These are phyloP conservation scores for Teunomyces stri DNA, from an alignment of 805 yeast genomes.

Conservation along the genomic window DNA sequence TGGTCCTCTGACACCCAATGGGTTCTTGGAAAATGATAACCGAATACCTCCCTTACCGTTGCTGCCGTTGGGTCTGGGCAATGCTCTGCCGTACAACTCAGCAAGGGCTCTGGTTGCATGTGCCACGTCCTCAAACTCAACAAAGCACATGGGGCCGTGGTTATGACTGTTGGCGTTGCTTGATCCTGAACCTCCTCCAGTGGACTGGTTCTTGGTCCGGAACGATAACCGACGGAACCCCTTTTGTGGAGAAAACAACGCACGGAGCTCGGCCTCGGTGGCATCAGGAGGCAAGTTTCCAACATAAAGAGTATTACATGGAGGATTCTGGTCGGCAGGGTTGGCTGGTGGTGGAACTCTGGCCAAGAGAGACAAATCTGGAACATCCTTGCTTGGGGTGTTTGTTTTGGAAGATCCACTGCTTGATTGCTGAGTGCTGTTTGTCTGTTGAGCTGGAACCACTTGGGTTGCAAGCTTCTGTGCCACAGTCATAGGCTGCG, in stretches of 20 bases:
- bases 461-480: conserved; percentile 4
- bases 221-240: conserved; percentile 93
- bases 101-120: conserved; percentile 93
- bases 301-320: conserved; percentile 94
- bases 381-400: conserved; percentile 31
- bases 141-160: conserved; percentile 99
- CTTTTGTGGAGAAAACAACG: conserved; percentile 80
- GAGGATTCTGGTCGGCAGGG: conserved; percentile 99
- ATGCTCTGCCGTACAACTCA: conserved; percentile 87
- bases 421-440: not conserved
- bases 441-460: not conserved
- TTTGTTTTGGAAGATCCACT: conserved; percentile 4
- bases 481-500: conserved; percentile 13
- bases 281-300: conserved; percentile 98
- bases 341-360: conserved; percentile 90
- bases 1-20: conserved; percentile 90
- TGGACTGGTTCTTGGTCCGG: conserved; percentile 62
- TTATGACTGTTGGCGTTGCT: conserved; percentile 29
- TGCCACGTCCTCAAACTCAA: conserved; percentile 94
- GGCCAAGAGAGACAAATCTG: conserved; percentile 70
- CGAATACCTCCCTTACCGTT: conserved; percentile 91
- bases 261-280: conserved; percentile 86
- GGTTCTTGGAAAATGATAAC: conserved; percentile 91
- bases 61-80: conserved; percentile 73
- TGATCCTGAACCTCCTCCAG: conserved; percentile 19